phyloP scores from a whole-genome alignment of 225 moss, liverwort and hornwort genomes.

The Ulota crispa region DNA sequence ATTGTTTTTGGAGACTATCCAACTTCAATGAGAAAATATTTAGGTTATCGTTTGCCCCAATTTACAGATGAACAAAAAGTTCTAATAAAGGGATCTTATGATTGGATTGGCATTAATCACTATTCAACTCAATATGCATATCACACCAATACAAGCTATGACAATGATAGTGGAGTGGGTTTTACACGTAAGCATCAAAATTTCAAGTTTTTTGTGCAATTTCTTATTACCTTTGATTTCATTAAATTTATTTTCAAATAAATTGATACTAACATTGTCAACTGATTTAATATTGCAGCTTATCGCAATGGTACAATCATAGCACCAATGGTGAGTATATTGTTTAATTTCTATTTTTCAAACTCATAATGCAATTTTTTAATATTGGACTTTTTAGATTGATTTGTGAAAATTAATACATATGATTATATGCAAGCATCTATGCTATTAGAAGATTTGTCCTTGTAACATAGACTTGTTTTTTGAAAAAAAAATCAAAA shows the following conservation, averaged over 20 bases:
- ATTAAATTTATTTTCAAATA: accelerated
- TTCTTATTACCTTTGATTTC: neutral
- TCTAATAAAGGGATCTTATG: constrained; percentile 54
- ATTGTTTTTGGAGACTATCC: constrained; percentile 85
- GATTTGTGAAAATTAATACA: neutral
- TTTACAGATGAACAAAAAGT: constrained; percentile 46
- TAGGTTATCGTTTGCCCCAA: constrained; percentile 52
- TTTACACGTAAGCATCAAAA: constrained; percentile 4
- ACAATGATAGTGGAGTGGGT: constrained; percentile 42
- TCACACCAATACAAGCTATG: constrained; percentile 6
- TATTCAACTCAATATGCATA: constrained; percentile 69
- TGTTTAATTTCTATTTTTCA: neutral
- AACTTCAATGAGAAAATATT: constrained; percentile 56
- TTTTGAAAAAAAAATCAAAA: too few species aligned
- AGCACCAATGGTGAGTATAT: constrained; percentile 20
- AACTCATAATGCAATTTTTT: accelerated
- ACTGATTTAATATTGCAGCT: neutral
- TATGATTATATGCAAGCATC: neutral
- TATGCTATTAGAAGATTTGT: too few species aligned
- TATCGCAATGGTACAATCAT: constrained; percentile 23
- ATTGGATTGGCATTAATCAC: constrained; percentile 85
- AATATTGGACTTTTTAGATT: accelerated
- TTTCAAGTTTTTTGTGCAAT: neutral
- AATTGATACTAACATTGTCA: neutral
- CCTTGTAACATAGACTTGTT: too few species aligned